phyloP scores from a whole-genome alignment of 2,329 filamentous ascomycete genomes.

The Fusarium stilboides region DNA sequence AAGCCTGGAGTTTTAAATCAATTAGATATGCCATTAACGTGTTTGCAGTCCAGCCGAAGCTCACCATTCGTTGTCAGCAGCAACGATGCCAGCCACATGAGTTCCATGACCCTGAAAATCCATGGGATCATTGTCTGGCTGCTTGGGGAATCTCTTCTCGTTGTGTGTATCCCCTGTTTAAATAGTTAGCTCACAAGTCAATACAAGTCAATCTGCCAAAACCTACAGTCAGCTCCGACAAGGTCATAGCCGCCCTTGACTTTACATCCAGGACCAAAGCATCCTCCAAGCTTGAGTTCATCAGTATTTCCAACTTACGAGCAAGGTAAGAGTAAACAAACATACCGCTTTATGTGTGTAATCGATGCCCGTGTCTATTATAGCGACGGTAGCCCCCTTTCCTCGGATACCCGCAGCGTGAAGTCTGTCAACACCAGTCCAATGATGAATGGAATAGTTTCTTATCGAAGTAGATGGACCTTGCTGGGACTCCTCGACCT shows the following conservation, averaged over 20 bases:
- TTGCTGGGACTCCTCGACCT: slow-evolving; percentile 26
- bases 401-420: slow-evolving; percentile 57
- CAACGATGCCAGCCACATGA: slow-evolving; percentile 65
- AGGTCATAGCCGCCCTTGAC: slow-evolving; percentile 58
- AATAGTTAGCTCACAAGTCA: slow-evolving; percentile 20
- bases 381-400: slow-evolving; percentile 56
- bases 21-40: not conserved
- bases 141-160: slow-evolving; percentile 51
- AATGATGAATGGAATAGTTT: slow-evolving; percentile 57
- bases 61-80: slow-evolving; percentile 58
- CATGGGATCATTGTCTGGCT: slow-evolving; percentile 56
- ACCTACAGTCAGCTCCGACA: slow-evolving; percentile 54
- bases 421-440: slow-evolving; percentile 58
- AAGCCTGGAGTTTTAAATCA: slow-evolving; percentile 51
- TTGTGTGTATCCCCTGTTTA: slow-evolving; percentile 51
- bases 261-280: slow-evolving; percentile 59
- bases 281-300: slow-evolving; percentile 54
- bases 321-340: not conserved
- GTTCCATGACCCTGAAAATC: slow-evolving; percentile 57
- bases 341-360: slow-evolving; percentile 58
- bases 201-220: not conserved
- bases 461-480: slow-evolving; percentile 30
- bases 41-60: not conserved
- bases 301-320: slow-evolving; percentile 9
- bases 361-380: slow-evolving; percentile 60